Evolutionary conservation across 371 early-diverging fungal genomes (phyloP), one percentile per base, ranked within the genome.

Genomic region (Funneliformis caledonium): DNA sequence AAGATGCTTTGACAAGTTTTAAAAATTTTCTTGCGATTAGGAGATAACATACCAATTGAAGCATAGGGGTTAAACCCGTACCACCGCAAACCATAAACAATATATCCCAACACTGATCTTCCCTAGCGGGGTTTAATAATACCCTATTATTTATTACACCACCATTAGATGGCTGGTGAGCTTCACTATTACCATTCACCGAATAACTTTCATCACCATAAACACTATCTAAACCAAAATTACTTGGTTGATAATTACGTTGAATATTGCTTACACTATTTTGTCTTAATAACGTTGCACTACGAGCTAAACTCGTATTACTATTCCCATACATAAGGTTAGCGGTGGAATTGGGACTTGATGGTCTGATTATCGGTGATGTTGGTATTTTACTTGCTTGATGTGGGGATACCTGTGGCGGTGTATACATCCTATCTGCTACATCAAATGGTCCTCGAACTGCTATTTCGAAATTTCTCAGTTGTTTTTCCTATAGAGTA

Each of bases 11-110:
- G 12, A 37, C 16, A 11, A 67, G 16, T 67, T 16, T 42, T 10
- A 33, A 33, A 67, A 67, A 16, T 12, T 14, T 37, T 0, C 11
- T 33, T 14, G 37, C 11, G 11, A 14, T 14, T 56, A 37, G 59
- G 59, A 56, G 19, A 56, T 14, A 56, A 50, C 52, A 52, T 73
- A 73, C 73, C 33, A 70, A 11, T 70, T 93, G 93, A 61, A 88
- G 81, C 93, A 93, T 93, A 42, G 93, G 93, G 4, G 93, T 93
- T 82, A 93, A 87, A 0, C 93, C 92, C 14, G 90, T 86, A 56
- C 90, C 91, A 31, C 93, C 93, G 33, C 90, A 88, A 69, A 95
- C 26, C 94, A 95, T 94, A 61, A 82, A 45, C 9, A 82, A 59
- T 33, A 10, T 8, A 52, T 83, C 60, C 82, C 82, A 82, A 22